Conservation (phyloP, 1,284 basidiomycete species). For the Apiotrichum porosum region DNA sequence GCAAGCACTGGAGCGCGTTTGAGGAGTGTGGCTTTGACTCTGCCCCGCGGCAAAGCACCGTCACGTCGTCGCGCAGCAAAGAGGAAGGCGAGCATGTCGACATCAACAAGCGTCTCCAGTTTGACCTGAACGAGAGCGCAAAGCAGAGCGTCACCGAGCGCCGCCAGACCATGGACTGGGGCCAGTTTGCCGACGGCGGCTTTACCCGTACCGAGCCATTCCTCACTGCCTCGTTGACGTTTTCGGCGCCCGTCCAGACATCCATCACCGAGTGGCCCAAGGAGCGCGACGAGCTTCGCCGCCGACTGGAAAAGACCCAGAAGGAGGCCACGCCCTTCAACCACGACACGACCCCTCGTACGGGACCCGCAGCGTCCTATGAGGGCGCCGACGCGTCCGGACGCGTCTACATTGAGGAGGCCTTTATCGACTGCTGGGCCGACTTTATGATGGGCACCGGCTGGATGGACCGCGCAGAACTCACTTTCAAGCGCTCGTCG, state of each 20-base stretch:
- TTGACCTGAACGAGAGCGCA: constrained; percentile 80
- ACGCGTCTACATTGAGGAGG: constrained; percentile 69
- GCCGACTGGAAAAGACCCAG: constrained; percentile 75
- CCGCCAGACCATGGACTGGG: constrained; percentile 75
- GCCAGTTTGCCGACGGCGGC: constrained; percentile 70
- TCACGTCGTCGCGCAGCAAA: constrained; percentile 29
- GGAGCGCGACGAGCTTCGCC: constrained; percentile 64
- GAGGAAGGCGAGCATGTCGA: constrained; percentile 46
- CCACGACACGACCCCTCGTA: constrained; percentile 75
- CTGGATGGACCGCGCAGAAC: constrained; percentile 69
- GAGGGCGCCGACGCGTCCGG: constrained; percentile 54
- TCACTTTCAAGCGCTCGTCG: constrained; percentile 74
- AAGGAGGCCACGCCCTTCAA: constrained; percentile 72
- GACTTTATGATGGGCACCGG: constrained; percentile 75
- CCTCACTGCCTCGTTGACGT: constrained; percentile 71
- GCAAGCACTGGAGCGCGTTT: constrained; percentile 83
- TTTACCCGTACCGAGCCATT: constrained; percentile 71
- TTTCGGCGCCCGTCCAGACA: constrained; percentile 63
- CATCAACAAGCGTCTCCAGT: constrained; percentile 63
- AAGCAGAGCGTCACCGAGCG: constrained; percentile 67
- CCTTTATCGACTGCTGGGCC: constrained; percentile 79
- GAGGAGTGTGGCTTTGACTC: constrained; percentile 69
- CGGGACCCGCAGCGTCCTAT: constrained; percentile 35
- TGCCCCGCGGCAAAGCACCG: constrained; percentile 23
- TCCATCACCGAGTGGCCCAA: constrained; percentile 66